Conservation (phyloP, 257 asterid genomes). For the Eucommia ulmoides region DNA sequence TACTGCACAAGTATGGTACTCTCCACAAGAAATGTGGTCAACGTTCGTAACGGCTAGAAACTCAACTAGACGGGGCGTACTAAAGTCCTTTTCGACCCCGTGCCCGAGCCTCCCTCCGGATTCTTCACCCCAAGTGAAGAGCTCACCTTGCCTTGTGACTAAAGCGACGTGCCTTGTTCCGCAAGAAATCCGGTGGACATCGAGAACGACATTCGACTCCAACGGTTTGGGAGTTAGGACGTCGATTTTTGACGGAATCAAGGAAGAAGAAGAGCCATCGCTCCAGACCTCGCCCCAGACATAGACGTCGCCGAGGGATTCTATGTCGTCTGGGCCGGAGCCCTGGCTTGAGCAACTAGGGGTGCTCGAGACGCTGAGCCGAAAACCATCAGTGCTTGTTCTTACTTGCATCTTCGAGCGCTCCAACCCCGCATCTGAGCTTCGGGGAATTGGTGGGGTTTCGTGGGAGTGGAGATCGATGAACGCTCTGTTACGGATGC, state of each 20-base stretch:
- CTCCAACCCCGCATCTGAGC: conserved; percentile 26
- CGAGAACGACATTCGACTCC: conserved; percentile 63
- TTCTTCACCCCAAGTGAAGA: conserved; percentile 91
- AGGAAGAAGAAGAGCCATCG: conserved; percentile 27
- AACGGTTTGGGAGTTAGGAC: conserved; percentile 56
- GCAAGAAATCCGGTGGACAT: conserved; percentile 52
- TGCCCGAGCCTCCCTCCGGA: conserved; percentile 78
- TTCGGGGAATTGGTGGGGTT: neutral
- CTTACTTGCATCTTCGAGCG: conserved; percentile 26
- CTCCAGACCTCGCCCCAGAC: conserved; percentile 84
- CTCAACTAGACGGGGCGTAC: conserved; percentile 55
- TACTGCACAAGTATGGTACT: conserved; percentile 73
- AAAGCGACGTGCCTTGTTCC: conserved; percentile 61
- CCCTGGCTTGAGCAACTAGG: conserved; percentile 90
- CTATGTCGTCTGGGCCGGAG: conserved; percentile 67
- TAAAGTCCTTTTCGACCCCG: conserved; percentile 49
- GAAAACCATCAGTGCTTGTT: conserved; percentile 44
- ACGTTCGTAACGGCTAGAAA: conserved; percentile 41
- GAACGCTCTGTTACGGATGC: conserved; percentile 22
- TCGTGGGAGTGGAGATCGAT: conserved; percentile 2
- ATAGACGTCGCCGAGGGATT: conserved; percentile 70
- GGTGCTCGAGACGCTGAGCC: conserved; percentile 85
- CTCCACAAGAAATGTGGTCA: conserved; percentile 66
- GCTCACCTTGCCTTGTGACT: conserved; percentile 74
- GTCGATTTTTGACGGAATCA: conserved; percentile 21